Conservation (phyloP, 2,329 filamentous ascomycete species). For the Alternaria panax region DNA sequence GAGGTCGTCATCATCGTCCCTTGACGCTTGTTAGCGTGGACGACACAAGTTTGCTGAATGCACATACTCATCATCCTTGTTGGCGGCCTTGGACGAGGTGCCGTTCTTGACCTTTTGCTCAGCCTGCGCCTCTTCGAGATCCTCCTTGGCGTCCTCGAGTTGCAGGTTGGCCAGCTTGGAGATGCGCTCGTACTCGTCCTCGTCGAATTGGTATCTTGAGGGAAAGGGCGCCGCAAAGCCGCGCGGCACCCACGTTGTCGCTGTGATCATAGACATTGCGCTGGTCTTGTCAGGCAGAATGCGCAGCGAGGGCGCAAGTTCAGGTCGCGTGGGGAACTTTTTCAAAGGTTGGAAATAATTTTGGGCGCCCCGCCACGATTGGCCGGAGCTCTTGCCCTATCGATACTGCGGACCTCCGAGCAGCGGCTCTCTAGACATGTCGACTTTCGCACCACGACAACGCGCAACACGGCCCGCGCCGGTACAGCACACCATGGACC, state of each 20-base stretch:
- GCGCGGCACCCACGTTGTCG: conserved; percentile 61
- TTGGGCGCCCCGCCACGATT: conserved; percentile 25
- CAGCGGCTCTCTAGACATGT: conserved; percentile 7
- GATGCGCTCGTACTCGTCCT: conserved; percentile 60
- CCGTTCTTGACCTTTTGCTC: conserved; percentile 48
- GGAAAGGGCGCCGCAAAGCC: conserved; percentile 60
- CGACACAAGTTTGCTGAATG: neutral
- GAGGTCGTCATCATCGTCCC: conserved; percentile 76
- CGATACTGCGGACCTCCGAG: conserved; percentile 38
- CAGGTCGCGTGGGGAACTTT: conserved; percentile 21
- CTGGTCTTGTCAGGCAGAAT: conserved; percentile 2
- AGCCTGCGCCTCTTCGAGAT: conserved; percentile 66
- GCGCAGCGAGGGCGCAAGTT: conserved; percentile 19
- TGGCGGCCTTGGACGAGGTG: conserved; percentile 21
- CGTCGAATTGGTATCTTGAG: conserved; percentile 59
- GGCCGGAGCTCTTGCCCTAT: conserved; percentile 29
- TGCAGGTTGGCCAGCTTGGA: conserved; percentile 65
- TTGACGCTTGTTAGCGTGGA: conserved; percentile 25
- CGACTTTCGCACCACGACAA: too few species aligned
- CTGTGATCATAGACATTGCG: conserved; percentile 64
- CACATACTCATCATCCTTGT: conserved; percentile 35
- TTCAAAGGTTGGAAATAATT: conserved; percentile 25
- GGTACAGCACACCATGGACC: conserved; percentile 40
- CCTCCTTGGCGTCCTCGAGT: conserved; percentile 90
- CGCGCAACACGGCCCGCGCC: too few species aligned